phyloP scores from a whole-genome alignment of 140 eudicot species.

The Bidens hawaiensis region DNA sequence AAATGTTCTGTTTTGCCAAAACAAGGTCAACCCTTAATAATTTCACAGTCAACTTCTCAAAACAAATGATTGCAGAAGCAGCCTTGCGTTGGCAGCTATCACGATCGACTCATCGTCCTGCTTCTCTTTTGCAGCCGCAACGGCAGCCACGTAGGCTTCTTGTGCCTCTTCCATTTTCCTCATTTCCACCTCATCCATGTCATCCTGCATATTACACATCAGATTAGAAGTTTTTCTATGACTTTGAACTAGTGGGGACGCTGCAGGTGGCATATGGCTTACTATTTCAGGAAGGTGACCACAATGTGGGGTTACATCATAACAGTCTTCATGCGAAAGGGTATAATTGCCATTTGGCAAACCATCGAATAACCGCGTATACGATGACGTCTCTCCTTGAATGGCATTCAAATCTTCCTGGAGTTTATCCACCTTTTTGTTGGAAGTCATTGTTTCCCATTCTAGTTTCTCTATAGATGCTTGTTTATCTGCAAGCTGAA shows the following conservation, averaged over 20 bases:
- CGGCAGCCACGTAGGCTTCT: constrained; percentile 68
- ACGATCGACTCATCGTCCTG: constrained; percentile 72
- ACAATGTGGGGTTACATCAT: constrained; percentile 45
- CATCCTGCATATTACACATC: constrained; percentile 37
- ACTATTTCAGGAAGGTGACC: constrained; percentile 50
- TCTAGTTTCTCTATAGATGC: constrained; percentile 87
- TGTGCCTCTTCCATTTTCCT: constrained; percentile 57
- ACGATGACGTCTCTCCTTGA: constrained; percentile 74
- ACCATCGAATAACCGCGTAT: constrained; percentile 57
- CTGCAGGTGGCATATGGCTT: constrained; percentile 38
- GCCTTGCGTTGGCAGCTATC: constrained; percentile 62
- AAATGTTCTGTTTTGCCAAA: background rate
- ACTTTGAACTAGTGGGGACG: background rate
- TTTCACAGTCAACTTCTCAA: constrained; percentile 16
- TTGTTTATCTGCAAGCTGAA: constrained; percentile 92
- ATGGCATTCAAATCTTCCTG: constrained; percentile 64
- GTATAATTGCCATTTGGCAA: constrained; percentile 43
- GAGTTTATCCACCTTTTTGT: constrained; percentile 62
- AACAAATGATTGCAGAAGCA: constrained; percentile 58
- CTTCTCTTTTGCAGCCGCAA: constrained; percentile 64
- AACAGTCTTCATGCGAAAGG: constrained; percentile 41
- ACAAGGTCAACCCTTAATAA: constrained; percentile 8
- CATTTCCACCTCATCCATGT: constrained; percentile 46
- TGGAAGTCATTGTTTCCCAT: constrained; percentile 95
- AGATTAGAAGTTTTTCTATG: constrained; percentile 6